Conservation (phyloP, 2,329 filamentous ascomycete genomes). For the Neofusicoccum umdonicola region DNA sequence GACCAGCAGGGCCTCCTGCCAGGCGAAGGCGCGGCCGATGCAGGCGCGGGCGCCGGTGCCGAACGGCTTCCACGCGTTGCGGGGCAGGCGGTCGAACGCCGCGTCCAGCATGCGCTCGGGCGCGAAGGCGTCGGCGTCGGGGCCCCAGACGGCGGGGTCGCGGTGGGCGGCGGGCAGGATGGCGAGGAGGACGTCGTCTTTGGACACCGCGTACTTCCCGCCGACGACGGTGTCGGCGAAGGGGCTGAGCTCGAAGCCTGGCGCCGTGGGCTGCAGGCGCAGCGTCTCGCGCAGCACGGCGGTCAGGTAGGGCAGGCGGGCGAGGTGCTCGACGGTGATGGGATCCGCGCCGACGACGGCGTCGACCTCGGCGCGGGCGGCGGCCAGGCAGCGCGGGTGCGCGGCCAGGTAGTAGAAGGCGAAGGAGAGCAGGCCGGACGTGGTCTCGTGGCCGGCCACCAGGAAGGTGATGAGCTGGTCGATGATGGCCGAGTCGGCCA, state of each 20-base stretch:
- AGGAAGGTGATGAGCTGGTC: conserved; percentile 70
- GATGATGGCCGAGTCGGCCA: conserved; percentile 60
- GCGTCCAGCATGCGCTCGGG: conserved; percentile 50
- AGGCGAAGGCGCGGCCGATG: conserved; percentile 55
- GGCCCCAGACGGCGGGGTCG: conserved; percentile 43
- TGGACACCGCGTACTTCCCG: conserved; percentile 39
- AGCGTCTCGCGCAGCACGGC: conserved; percentile 56
- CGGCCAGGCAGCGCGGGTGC: no score
- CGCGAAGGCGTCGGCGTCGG: conserved; percentile 44
- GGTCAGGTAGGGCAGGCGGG: conserved; percentile 54
- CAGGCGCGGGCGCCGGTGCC: conserved; percentile 54
- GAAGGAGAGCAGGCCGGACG: conserved; percentile 38
- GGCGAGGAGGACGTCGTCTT: conserved; percentile 31
- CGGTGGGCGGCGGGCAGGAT: conserved; percentile 39
- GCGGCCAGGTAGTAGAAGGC: conserved; percentile 49
- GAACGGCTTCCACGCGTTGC: conserved; percentile 52
- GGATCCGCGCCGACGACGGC: conserved; percentile 48
- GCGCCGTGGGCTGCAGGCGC: conserved; percentile 54
- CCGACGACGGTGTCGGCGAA: conserved; percentile 33
- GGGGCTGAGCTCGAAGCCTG: conserved; percentile 44
- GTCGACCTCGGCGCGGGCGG: conserved; percentile 53
- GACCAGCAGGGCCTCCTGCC: conserved; percentile 52
- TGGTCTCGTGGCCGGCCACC: conserved; percentile 50
- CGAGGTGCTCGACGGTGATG: conserved; percentile 49
- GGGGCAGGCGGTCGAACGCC: conserved; percentile 38